These are phyloP conservation scores for Trametes gibbosa DNA, from an alignment of 768 basidiomycete genomes.

Conservation along the genomic window DNA sequence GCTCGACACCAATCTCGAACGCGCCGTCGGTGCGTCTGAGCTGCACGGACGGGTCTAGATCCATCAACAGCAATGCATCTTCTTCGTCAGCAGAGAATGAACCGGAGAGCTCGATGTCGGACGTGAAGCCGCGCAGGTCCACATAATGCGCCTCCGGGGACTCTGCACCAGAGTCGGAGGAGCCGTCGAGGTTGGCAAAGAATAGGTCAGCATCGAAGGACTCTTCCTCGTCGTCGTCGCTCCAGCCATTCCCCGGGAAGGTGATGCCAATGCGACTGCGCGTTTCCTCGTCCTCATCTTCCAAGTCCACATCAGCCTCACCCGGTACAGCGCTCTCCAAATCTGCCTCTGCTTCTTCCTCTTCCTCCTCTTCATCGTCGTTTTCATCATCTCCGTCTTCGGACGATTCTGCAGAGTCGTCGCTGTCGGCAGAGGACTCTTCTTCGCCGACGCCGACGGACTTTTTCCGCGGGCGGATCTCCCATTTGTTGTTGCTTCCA, in stretches of 20 bases:
- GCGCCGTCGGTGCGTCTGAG: conserved; percentile 24
- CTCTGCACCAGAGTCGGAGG: conserved; percentile 42
- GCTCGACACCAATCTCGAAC: conserved; percentile 28
- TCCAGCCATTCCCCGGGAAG: conserved; percentile 75
- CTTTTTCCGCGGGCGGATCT: conserved; percentile 65
- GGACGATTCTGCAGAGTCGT: conserved; percentile 46
- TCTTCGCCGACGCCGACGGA: conserved; percentile 71
- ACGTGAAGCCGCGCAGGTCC: conserved; percentile 31
- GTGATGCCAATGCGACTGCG: conserved; percentile 31
- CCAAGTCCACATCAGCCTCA: conserved; percentile 19
- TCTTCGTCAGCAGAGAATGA: conserved; percentile 29
- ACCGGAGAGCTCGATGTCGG: conserved; percentile 22
- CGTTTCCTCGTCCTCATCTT: conserved; percentile 33
- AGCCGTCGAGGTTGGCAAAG: conserved; percentile 73
- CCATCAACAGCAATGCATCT: conserved; percentile 29
- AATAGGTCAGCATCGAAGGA: conserved; percentile 83
- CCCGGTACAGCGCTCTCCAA: conserved; percentile 28
- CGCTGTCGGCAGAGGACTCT: conserved; percentile 54
- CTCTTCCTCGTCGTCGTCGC: conserved; percentile 63
- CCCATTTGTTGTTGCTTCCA: conserved; percentile 48
- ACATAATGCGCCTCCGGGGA: conserved; percentile 49
- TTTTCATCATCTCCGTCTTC: conserved; percentile 45
- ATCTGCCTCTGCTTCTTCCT: conserved; percentile 24
- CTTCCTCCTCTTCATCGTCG: conserved; percentile 52
- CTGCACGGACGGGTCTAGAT: conserved; percentile 27